Percentiles rank a stretch among this genome's conserved stretches.
Conservation (phyloP, 1,284 basidiomycete species). For the Ustanciosporium gigantosporum region DNA sequence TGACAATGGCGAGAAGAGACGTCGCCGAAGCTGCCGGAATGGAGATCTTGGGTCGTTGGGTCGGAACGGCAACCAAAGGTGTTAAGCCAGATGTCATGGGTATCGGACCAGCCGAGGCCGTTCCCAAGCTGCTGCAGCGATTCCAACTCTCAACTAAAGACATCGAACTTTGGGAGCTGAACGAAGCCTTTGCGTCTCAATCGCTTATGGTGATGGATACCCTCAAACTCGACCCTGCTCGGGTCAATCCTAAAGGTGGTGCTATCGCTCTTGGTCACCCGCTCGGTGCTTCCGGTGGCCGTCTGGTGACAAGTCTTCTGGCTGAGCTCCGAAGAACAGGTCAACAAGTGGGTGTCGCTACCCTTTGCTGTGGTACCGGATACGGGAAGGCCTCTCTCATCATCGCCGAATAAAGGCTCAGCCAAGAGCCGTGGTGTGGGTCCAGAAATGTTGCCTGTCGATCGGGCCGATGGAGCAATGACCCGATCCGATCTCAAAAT, state of each 20-base stretch:
- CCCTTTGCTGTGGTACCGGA: conserved; percentile 58
- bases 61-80: conserved; percentile 50
- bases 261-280: conserved; percentile 59
- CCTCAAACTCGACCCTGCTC: conserved; percentile 40
- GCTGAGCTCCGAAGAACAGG: conserved; percentile 52
- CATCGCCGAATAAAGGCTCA: conserved; percentile 43
- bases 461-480: background rate
- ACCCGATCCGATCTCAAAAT: no score
- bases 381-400: conserved; percentile 54
- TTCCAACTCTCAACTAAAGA: conserved; percentile 47
- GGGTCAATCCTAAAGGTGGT: conserved; percentile 59
- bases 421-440: no score
- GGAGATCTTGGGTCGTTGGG: conserved; percentile 54
- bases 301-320: conserved; percentile 53
- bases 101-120: conserved; percentile 53
- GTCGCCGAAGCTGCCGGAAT: conserved; percentile 53
- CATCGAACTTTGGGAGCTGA: conserved; percentile 58
- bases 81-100: conserved; percentile 59
- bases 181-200: conserved; percentile 59
- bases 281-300: conserved; percentile 54
- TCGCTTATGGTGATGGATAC: conserved; percentile 53
- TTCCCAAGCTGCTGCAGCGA: conserved; percentile 52
- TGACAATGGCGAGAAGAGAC: conserved; percentile 52
- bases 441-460: background rate
- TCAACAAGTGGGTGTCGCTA: conserved; percentile 50